phyloP scores from a whole-genome alignment of 345 rosid genomes.

The Punica granatum region DNA sequence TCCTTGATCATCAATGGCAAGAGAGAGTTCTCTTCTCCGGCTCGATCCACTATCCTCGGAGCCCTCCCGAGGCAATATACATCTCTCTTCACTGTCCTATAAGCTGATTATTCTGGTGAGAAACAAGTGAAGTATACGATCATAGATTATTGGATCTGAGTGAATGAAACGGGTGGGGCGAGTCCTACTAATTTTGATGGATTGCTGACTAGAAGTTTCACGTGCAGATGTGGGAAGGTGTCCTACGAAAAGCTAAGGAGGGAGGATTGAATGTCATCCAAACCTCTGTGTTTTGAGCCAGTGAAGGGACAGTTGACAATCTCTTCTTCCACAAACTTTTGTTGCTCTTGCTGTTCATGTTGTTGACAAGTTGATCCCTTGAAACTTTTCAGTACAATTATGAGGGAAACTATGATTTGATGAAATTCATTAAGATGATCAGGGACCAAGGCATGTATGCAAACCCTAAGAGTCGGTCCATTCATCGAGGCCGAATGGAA shows the following conservation, averaged over 20 bases:
- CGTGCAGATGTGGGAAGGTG: slow-evolving; percentile 37
- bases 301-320: slow-evolving; percentile 29
- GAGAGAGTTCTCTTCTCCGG: slow-evolving; percentile 31
- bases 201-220: background rate
- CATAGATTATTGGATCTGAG: too few relatives aligned
- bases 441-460: slow-evolving; percentile 33
- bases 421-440: slow-evolving; percentile 34
- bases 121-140: too few relatives aligned
- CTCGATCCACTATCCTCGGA: slow-evolving; percentile 26
- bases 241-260: slow-evolving; percentile 28
- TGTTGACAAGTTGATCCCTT: background rate
- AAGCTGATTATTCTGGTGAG: too few relatives aligned
- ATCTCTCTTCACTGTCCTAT: background rate
- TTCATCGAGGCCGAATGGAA: slow-evolving; percentile 57
- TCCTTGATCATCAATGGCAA: slow-evolving; percentile 23
- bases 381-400: slow-evolving; percentile 26
- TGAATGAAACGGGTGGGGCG: too few relatives aligned
- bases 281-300: slow-evolving; percentile 50
- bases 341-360: background rate
- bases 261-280: slow-evolving; percentile 49
- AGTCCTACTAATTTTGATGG: background rate
- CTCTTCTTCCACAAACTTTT: background rate
- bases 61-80: slow-evolving; percentile 16
- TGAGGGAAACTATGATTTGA: slow-evolving; percentile 31
- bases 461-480: slow-evolving; percentile 46